Evolutionary conservation across 768 basidiomycete genomes (phyloP).

Genomic region (Suillus americanus): DNA sequence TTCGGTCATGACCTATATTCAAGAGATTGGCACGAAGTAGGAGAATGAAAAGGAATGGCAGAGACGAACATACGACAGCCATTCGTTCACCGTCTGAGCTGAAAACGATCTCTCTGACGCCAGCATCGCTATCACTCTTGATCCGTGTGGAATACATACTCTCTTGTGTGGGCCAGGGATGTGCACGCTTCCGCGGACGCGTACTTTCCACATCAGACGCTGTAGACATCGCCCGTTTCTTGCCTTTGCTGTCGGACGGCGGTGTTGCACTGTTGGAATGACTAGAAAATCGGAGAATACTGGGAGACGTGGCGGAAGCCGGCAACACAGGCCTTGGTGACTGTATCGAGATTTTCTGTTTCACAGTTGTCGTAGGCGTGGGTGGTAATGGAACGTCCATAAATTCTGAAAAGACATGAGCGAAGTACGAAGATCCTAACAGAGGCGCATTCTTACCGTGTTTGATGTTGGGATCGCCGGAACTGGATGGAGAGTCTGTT

Average conservation of each 20-base stretch:
- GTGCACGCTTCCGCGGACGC: slow-evolving; percentile 35
- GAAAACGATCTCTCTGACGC: slow-evolving; percentile 49
- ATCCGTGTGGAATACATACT: slow-evolving; percentile 38
- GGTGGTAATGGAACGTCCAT: background rate
- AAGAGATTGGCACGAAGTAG: background rate
- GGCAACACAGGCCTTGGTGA: slow-evolving; percentile 28
- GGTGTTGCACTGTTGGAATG: slow-evolving; percentile 28
- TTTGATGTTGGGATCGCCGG: slow-evolving; percentile 26
- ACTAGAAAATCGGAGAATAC: slow-evolving; percentile 31
- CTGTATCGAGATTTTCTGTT: slow-evolving; percentile 26
- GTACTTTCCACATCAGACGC: slow-evolving; percentile 21
- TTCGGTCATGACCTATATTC: slow-evolving; percentile 51
- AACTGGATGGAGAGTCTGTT: slow-evolving; percentile 18
- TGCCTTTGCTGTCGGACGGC: slow-evolving; percentile 28
- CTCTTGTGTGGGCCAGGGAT: slow-evolving; percentile 50
- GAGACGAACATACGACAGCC: slow-evolving; percentile 55
- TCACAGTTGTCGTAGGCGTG: slow-evolving; percentile 18
- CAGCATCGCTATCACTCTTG: slow-evolving; percentile 46
- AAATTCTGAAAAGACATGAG: background rate
- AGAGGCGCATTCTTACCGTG: slow-evolving; percentile 21
- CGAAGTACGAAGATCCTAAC: background rate
- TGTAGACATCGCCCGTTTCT: slow-evolving; percentile 38
- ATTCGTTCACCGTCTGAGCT: slow-evolving; percentile 54
- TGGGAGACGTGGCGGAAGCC: slow-evolving; percentile 33
- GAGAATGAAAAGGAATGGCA: background rate